These are phyloP conservation scores for Litchi chinensis DNA, from an alignment of 345 rosid species.

Conservation along the genomic window DNA sequence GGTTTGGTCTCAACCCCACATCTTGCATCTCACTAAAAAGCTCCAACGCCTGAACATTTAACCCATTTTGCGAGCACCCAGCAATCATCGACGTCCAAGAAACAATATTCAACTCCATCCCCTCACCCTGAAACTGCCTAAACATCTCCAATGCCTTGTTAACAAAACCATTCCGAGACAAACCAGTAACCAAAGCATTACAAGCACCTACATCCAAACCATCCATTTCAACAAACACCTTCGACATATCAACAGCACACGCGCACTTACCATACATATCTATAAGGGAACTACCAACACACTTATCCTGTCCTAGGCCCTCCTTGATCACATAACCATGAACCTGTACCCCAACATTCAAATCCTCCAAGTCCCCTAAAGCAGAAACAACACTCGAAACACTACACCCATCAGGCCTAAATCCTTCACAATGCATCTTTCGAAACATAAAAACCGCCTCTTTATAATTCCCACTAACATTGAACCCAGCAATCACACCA, in stretches of 20 bases:
- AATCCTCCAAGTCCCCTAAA: conserved; percentile 30
- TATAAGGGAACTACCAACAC: conserved; percentile 33
- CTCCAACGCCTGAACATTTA: conserved; percentile 39
- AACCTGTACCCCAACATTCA: conserved; percentile 31
- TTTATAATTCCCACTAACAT: conserved; percentile 24
- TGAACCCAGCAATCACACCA: conserved; percentile 39
- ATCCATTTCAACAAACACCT: conserved; percentile 32
- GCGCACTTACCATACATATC: conserved; percentile 46
- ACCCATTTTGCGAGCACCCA: conserved; percentile 44
- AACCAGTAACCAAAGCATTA: conserved; percentile 36
- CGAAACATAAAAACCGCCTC: conserved; percentile 30
- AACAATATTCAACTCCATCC: conserved; percentile 35
- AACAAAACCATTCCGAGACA: conserved; percentile 37
- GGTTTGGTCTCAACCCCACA: conserved; percentile 33
- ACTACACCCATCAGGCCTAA: conserved; percentile 32
- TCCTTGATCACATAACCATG: conserved; percentile 31
- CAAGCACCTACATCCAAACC: conserved; percentile 33
- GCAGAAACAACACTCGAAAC: conserved; percentile 40
- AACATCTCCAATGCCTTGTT: conserved; percentile 36
- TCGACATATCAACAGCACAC: conserved; percentile 23
- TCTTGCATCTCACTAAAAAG: conserved; percentile 47
- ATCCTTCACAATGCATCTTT: conserved; percentile 32
- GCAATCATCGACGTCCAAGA: conserved; percentile 45
- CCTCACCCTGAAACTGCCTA: conserved; percentile 21
- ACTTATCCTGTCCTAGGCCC: conserved; percentile 29